Evolutionary conservation across 768 basidiomycete genomes (phyloP), one percentile per base, ranked within the genome.

Genomic region (Hysterangium stoloniferum): DNA sequence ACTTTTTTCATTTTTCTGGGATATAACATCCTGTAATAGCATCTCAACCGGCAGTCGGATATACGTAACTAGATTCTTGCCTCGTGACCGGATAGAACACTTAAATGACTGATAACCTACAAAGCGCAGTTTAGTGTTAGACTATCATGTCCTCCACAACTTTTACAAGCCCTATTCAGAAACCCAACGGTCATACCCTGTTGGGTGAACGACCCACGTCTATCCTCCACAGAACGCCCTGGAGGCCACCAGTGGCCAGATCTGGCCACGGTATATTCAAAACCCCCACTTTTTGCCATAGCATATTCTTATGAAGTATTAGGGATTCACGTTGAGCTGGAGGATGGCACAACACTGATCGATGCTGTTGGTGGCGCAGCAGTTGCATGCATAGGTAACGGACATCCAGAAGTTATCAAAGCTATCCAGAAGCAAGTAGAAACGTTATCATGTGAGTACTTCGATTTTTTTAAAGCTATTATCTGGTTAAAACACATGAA

Each of bases 281-380:
- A 22, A 25, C 19, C 7, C 25, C 24, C 1, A 29, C 27, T 11
- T 25, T 11, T 19, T 33, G 28, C 17, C 24, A 11, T 25, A 20
- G 4, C n/a, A 29, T 53, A 20, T n/a, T 20, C n/a, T n/a, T 4
- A 2, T 22, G 19, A 12, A 5, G 28, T 71, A 2, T 66, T 84
- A 57, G 88, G 88, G 15, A 74, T 81, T 31, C 87, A 90, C 60
- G 65, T 91, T 37, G 74, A 75, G 19, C 73, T 91, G 6, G 78
- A 83, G 56, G 79, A 80, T 64, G 90, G 89, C 0, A 71, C 69
- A 45, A 75, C 67, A 50, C 61, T 91, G 27, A 73, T 92, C 57
- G 90, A 94, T 66, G 86, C 76, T 6, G 80, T 87, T 38, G 91
- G 91, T 38, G 91, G 90, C 25, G 89, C 89, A 5, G 88, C 91